Evolutionary conservation across 495 filamentous ascomycete species (phyloP).

Genomic region (Saxophila tyrrhenica): DNA sequence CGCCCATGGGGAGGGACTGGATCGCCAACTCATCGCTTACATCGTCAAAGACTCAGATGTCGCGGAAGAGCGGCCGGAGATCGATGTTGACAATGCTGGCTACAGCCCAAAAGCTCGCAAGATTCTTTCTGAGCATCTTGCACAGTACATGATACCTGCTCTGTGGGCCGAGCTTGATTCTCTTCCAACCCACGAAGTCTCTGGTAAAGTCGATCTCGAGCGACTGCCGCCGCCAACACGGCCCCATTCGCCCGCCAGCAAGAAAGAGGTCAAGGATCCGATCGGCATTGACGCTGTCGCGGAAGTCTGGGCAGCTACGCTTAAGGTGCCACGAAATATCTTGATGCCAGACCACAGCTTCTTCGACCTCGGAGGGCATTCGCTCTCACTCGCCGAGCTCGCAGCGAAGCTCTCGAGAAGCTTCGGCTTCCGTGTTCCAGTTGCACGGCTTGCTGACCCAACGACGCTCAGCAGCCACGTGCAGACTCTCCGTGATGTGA

Average conservation of each 20-base stretch:
- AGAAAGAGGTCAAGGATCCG: constrained; percentile 35
- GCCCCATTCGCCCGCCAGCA: constrained; percentile 25
- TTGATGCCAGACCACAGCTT: constrained; percentile 54
- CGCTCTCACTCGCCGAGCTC: constrained; percentile 54
- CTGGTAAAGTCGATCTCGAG: constrained; percentile 57
- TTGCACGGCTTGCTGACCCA: constrained; percentile 50
- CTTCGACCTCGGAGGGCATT: constrained; percentile 62
- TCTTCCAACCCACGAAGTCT: constrained; percentile 54
- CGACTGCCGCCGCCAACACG: constrained; percentile 43
- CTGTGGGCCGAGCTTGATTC: constrained; percentile 51
- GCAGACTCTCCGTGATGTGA: constrained; percentile 43
- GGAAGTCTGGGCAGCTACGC: constrained; percentile 46
- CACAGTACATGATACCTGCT: constrained; percentile 61
- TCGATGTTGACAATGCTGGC: constrained; percentile 48
- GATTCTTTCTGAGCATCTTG: constrained; percentile 44
- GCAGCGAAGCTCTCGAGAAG: constrained; percentile 44
- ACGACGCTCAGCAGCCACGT: constrained; percentile 51
- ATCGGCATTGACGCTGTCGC: constrained; percentile 46
- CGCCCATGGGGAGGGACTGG: constrained; percentile 53
- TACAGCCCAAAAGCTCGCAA: constrained; percentile 47
- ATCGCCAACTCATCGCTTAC: constrained; percentile 56
- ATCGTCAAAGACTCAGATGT: constrained; percentile 47
- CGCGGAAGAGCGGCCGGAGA: constrained; percentile 38
- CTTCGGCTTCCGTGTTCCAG: constrained; percentile 51
- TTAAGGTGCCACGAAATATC: constrained; percentile 41